A percentile compares a stretch with the other conserved stretches of the same genome.
Evolutionary conservation across 345 rosid genomes (phyloP).

Genomic region (Sonneratia alba): DNA sequence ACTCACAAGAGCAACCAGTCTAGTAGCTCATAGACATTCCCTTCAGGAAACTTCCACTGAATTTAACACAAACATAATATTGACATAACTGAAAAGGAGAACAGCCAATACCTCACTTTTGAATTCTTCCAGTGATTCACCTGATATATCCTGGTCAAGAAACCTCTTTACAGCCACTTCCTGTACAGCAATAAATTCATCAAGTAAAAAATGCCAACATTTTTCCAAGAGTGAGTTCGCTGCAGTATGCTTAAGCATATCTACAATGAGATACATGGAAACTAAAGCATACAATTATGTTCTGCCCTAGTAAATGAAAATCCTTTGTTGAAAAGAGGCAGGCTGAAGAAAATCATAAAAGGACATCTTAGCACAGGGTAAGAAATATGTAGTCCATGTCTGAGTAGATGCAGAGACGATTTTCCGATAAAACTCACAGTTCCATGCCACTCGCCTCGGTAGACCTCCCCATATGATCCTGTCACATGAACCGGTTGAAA

Average conservation of each 20-base stretch:
- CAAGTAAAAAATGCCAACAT: background rate
- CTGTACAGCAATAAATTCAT: constrained; percentile 21
- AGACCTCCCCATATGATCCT: constrained; percentile 98
- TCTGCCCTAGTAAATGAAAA: background rate
- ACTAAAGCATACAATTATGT: background rate
- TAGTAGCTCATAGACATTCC: background rate
- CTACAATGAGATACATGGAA: background rate
- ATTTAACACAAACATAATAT: background rate
- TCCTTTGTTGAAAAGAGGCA: background rate
- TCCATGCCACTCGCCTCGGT: constrained; percentile 98
- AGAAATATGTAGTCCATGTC: background rate
- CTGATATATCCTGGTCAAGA: constrained; percentile 71
- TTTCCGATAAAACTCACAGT: constrained; percentile 50
- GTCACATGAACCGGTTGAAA: constrained; percentile 23
- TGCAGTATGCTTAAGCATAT: background rate
- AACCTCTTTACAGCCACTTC: constrained; percentile 96
- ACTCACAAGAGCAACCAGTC: background rate
- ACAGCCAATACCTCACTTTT: constrained; percentile 53
- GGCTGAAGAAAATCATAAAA: background rate
- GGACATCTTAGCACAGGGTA: background rate
- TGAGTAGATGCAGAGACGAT: background rate
- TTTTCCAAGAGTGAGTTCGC: background rate
- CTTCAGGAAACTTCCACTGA: background rate
- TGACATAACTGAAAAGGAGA: background rate
- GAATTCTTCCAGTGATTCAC: constrained; percentile 79